phyloP scores from a whole-genome alignment of 768 basidiomycete genomes.

The Boletus rubescentipes region DNA sequence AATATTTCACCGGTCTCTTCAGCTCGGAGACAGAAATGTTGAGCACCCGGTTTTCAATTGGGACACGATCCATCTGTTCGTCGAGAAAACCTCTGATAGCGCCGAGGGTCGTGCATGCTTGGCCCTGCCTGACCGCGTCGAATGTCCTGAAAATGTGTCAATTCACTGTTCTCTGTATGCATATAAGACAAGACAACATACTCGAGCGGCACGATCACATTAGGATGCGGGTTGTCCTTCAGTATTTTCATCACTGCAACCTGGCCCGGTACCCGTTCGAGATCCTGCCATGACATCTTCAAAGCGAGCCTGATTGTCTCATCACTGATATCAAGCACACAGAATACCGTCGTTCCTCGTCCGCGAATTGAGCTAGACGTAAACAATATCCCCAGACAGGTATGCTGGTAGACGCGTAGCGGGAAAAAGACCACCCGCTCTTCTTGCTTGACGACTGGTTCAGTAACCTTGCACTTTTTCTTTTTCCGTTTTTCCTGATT shows the following conservation, averaged over 20 bases:
- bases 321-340: background rate
- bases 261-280: no score
- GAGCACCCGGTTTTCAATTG: background rate
- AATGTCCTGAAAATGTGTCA: background rate
- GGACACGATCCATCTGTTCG: background rate
- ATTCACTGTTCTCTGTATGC: no score
- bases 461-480: background rate
- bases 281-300: background rate
- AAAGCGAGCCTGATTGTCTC: background rate
- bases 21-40: background rate
- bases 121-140: background rate
- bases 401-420: background rate
- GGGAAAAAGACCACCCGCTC: background rate
- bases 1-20: background rate
- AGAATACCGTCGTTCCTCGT: slow-evolving; percentile 7
- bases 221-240: no score
- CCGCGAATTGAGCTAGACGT: slow-evolving; percentile 13
- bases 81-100: background rate
- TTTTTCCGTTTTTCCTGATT: background rate
- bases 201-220: no score
- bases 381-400: background rate
- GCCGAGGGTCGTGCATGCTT: background rate
- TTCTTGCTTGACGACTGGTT: background rate
- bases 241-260: no score
- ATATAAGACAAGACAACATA: no score